These are phyloP conservation scores for Coemansia sp. DNA, from an alignment of 192 early-diverging fungal genomes.

Conservation along the genomic window DNA sequence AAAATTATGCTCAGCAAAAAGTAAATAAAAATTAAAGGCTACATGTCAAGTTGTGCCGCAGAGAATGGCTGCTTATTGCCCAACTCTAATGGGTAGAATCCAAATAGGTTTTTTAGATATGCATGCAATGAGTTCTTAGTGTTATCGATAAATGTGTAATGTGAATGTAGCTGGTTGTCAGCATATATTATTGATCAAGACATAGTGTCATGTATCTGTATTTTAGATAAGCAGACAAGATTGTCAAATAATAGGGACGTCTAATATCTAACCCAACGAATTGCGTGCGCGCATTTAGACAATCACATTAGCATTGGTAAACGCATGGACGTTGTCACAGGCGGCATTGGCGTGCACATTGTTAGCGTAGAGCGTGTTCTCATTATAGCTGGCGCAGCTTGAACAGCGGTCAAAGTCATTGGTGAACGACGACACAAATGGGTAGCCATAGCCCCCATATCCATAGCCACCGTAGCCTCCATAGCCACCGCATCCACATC, in stretches of 20 bases:
- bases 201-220: background rate
- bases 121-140: background rate
- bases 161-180: background rate
- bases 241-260: background rate
- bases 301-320: conserved; percentile 65
- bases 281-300: background rate
- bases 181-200: background rate
- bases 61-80: no score
- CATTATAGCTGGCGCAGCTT: conserved; percentile 23
- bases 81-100: no score
- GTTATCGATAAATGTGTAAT: background rate
- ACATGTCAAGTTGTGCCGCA: no score
- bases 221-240: background rate
- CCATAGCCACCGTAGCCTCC: background rate
- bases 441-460: background rate
- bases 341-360: conserved; percentile 9
- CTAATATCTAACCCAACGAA: background rate
- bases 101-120: no score
- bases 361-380: conserved; percentile 28
- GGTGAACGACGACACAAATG: background rate
- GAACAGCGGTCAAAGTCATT: conserved; percentile 12
- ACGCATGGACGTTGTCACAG: conserved; percentile 61
- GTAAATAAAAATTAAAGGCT: no score
- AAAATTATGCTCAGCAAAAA: no score
- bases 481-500: background rate